phyloP scores from a whole-genome alignment of 1,284 basidiomycete species.

The Xerocomus amazonicus region DNA sequence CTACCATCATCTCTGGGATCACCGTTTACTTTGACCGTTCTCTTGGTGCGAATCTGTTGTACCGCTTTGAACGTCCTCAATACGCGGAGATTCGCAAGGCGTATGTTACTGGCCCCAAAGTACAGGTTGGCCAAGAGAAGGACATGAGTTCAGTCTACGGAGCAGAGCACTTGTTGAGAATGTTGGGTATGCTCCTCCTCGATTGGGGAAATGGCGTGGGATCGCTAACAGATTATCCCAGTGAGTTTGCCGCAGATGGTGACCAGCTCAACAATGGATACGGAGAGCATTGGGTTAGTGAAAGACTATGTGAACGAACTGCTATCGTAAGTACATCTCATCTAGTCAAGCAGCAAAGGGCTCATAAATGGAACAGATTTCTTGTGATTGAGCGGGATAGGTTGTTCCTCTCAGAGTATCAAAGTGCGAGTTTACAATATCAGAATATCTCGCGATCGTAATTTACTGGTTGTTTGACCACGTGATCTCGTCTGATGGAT shows the following conservation, averaged over 20 bases:
- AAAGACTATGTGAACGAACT: conserved; percentile 90
- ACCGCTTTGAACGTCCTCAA: conserved; percentile 91
- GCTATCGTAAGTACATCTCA: conserved; percentile 61
- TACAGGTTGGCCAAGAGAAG: conserved; percentile 67
- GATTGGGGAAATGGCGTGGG: background rate
- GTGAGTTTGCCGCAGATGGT: conserved; percentile 81
- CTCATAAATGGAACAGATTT: conserved; percentile 44
- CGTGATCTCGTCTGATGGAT: background rate
- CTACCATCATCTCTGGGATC: conserved; percentile 87
- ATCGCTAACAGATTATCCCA: conserved; percentile 23
- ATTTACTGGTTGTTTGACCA: conserved; percentile 11
- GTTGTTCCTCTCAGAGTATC: conserved; percentile 72
- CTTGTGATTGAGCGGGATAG: conserved; percentile 63
- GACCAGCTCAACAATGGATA: conserved; percentile 86
- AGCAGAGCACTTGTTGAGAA: conserved; percentile 88
- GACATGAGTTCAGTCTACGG: conserved; percentile 93
- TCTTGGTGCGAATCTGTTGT: conserved; percentile 87
- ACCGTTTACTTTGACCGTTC: conserved; percentile 92
- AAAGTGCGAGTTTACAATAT: conserved; percentile 67
- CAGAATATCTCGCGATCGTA: conserved; percentile 71
- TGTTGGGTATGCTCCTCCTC: conserved; percentile 69
- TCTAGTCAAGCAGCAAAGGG: too few species aligned
- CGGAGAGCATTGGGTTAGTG: conserved; percentile 79
- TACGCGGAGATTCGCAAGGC: conserved; percentile 81
- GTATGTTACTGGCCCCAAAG: conserved; percentile 70